These are phyloP conservation scores for Ceratocystis eucalypticola DNA, from an alignment of 2,329 filamentous ascomycete species.

Conservation along the genomic window DNA sequence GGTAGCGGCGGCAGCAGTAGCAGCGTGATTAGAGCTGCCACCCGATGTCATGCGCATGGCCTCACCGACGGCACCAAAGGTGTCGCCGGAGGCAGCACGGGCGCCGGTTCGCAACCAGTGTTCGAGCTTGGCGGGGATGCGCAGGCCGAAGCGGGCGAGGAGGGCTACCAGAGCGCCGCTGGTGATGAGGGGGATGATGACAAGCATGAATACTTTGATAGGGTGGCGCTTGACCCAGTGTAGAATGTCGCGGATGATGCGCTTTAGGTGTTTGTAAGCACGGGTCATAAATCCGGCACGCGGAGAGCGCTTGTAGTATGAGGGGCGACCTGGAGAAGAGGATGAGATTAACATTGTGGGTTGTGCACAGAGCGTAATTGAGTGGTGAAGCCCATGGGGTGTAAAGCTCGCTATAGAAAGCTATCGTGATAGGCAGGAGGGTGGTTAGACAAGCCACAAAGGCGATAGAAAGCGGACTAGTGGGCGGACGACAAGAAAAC, in stretches of 20 bases:
- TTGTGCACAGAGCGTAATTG: neutral
- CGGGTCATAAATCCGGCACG: constrained; percentile 65
- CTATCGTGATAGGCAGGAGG: neutral
- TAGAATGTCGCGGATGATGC: constrained; percentile 65
- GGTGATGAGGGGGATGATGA: constrained; percentile 76
- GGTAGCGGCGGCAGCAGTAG: constrained; percentile 18
- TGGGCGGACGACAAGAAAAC: neutral
- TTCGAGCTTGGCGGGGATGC: constrained; percentile 52
- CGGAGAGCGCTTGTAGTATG: constrained; percentile 69
- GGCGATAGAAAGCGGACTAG: neutral
- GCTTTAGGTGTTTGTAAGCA: constrained; percentile 60
- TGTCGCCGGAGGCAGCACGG: constrained; percentile 35
- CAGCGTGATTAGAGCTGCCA: constrained; percentile 23
- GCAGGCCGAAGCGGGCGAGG: constrained; percentile 64
- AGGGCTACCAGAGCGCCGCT: constrained; percentile 70
- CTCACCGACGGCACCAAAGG: constrained; percentile 39
- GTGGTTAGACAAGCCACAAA: neutral
- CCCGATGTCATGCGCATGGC: constrained; percentile 39
- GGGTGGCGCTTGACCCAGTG: constrained; percentile 74
- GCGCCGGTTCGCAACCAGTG: constrained; percentile 43
- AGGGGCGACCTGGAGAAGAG: constrained; percentile 34
- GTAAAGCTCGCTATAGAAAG: neutral
- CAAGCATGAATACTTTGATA: constrained; percentile 71
- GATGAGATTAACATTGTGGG: constrained; percentile 16
- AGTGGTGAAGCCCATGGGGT: neutral